Conservation (phyloP, 305 asterid species). For the Solanum hybrid region DNA sequence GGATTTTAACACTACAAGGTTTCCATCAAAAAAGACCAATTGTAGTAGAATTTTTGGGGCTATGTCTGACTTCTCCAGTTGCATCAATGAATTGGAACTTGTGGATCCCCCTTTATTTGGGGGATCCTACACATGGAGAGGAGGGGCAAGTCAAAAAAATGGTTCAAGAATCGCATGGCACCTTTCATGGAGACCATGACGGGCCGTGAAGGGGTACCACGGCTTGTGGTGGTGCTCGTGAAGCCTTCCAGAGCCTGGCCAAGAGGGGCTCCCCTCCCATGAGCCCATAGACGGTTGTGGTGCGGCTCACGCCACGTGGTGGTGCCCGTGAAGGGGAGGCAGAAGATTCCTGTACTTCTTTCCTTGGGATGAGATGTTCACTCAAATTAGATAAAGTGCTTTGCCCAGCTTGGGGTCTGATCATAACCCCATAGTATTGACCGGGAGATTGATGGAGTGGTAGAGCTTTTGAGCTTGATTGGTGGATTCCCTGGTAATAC, state of each 20-base stretch:
- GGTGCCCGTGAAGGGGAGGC: background rate
- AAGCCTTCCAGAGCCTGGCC: background rate
- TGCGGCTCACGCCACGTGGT: background rate
- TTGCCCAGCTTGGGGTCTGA: background rate
- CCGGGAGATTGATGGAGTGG: background rate
- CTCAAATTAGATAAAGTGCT: background rate
- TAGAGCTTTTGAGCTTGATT: background rate
- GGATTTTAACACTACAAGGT: background rate
- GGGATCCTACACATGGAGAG: no score
- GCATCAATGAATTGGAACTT: background rate
- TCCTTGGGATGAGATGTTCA: background rate
- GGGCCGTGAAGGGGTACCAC: background rate
- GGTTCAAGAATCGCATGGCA: background rate
- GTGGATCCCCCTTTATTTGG: background rate
- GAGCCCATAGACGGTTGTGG: background rate
- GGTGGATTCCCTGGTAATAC: background rate
- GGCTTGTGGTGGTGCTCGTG: background rate
- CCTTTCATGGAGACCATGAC: background rate
- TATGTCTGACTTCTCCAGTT: background rate
- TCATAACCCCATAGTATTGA: background rate
- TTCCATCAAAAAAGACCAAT: background rate
- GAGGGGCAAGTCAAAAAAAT: background rate
- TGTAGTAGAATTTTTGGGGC: background rate
- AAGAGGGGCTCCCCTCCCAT: background rate
- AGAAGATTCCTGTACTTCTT: background rate